Evolutionary conservation across 495 filamentous ascomycete genomes (phyloP).

Genomic region (Mytilinidion resinicola): DNA sequence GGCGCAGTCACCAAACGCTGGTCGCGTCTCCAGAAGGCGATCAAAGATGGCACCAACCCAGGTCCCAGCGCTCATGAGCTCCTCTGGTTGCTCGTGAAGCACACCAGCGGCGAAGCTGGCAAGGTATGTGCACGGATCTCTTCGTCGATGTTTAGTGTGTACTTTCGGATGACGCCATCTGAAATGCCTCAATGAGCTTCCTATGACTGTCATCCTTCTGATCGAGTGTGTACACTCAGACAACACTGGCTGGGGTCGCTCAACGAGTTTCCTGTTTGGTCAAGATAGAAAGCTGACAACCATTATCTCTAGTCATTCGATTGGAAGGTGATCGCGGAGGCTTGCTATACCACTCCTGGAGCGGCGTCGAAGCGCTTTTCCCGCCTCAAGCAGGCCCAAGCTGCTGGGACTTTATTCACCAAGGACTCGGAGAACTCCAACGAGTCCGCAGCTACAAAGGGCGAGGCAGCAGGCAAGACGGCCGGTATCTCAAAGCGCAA

Average conservation of each 20-base stretch:
- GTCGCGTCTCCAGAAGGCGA: conserved; percentile 23
- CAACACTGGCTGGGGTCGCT: too few relatives aligned
- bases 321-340: conserved; percentile 19
- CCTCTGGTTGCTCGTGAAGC: conserved; percentile 21
- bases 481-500: not conserved
- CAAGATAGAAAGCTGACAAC: too few relatives aligned
- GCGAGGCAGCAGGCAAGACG: not conserved
- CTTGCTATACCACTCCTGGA: conserved; percentile 17
- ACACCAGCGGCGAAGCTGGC: not conserved
- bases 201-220: too few relatives aligned
- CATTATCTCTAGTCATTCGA: conserved; percentile 6
- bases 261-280: too few relatives aligned
- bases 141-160: not conserved
- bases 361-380: conserved; percentile 23
- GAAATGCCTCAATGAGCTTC: not conserved
- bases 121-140: conserved; percentile 7
- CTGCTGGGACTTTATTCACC: not conserved
- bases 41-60: conserved; percentile 11
- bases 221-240: too few relatives aligned
- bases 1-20: conserved; percentile 21
- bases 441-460: not conserved
- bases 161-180: not conserved
- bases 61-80: conserved; percentile 11
- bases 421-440: too few relatives aligned
- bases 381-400: conserved; percentile 17